Evolutionary conservation across 805 yeast genomes (phyloP).

Genomic region (Komagataella phaffii): DNA sequence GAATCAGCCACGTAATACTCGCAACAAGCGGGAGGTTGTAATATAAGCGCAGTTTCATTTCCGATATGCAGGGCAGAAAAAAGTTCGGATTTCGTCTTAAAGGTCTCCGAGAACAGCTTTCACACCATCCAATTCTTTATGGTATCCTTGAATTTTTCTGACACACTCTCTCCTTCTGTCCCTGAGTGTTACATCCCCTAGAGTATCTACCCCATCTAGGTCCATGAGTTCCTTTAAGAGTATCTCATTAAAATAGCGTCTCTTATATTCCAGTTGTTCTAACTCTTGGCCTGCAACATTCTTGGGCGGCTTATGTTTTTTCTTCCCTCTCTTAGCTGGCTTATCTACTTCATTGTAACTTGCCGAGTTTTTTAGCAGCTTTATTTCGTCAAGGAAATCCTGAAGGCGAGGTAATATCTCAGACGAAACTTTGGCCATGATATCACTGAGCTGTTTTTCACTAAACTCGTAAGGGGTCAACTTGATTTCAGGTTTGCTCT

Average conservation of each 20-base stretch:
- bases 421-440: constrained; percentile 6
- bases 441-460: constrained; percentile 6
- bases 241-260: constrained; percentile 51
- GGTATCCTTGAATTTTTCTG: constrained; percentile 44
- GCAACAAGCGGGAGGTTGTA: neutral
- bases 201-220: constrained; percentile 49
- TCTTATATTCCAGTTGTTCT: constrained; percentile 23
- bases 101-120: neutral
- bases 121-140: constrained; percentile 35
- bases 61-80: neutral
- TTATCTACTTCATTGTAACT: neutral
- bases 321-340: neutral
- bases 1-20: neutral
- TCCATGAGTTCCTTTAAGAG: constrained; percentile 52
- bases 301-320: constrained; percentile 1
- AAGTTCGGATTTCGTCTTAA: neutral
- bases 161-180: constrained; percentile 45
- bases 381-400: constrained; percentile 1
- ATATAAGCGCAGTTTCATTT: neutral
- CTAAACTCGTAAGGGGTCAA: constrained; percentile 9
- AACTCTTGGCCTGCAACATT: neutral
- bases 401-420: constrained; percentile 1
- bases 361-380: neutral
- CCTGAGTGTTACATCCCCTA: constrained; percentile 35
- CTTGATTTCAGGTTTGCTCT: neutral